Evolutionary conservation across 164 flowering plant species (phyloP).

Genomic region (Protea cynaroides): DNA sequence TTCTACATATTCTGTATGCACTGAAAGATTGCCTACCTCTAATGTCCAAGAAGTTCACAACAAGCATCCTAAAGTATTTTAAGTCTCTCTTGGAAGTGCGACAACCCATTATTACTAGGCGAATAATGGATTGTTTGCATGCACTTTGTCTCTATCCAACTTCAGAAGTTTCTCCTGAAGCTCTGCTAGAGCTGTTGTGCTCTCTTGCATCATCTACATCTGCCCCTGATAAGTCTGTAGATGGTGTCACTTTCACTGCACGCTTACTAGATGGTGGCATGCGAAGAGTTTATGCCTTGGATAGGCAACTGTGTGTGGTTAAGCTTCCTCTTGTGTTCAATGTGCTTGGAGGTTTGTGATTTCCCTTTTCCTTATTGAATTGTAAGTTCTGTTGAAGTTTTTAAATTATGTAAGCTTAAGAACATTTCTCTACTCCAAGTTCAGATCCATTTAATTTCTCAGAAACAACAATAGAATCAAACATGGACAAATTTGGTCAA

Average conservation of each 20-base stretch:
- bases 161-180: slow-evolving; percentile 56
- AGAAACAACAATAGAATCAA: no score
- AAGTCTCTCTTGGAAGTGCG: slow-evolving; percentile 60
- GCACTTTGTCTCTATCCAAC: slow-evolving; percentile 46
- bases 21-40: slow-evolving; percentile 72
- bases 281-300: slow-evolving; percentile 48
- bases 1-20: slow-evolving; percentile 63
- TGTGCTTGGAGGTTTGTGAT: slow-evolving; percentile 66
- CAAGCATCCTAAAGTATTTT: slow-evolving; percentile 54
- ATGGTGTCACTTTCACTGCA: slow-evolving; percentile 64
- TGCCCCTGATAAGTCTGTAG: slow-evolving; percentile 52
- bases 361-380: not conserved
- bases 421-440: not conserved
- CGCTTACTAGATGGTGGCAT: slow-evolving; percentile 79
- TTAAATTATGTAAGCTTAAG: not conserved
- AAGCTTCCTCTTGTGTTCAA: slow-evolving; percentile 75
- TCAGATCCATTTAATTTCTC: not conserved
- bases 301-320: slow-evolving; percentile 52
- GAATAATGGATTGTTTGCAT: slow-evolving; percentile 54
- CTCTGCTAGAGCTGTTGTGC: slow-evolving; percentile 58
- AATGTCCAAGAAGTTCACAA: slow-evolving; percentile 44
- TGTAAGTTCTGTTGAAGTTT: not conserved
- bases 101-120: slow-evolving; percentile 65
- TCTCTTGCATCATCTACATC: slow-evolving; percentile 49
- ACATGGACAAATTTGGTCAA: no score